phyloP scores from a whole-genome alignment of 441 rosid genomes.

The Sinapis alba region DNA sequence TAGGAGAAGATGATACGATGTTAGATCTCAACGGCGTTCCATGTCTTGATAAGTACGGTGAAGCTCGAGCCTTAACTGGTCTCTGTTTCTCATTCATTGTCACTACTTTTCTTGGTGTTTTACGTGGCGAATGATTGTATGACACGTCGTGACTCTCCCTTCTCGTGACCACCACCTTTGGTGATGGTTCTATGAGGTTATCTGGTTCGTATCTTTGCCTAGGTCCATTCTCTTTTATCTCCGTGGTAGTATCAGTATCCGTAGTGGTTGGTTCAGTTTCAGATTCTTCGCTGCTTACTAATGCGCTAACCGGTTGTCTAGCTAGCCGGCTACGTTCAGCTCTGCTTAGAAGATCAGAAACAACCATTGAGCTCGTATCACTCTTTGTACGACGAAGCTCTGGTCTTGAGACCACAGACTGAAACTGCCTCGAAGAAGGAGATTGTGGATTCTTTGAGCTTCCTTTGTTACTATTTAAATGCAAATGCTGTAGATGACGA shows the following conservation, averaged over 20 bases:
- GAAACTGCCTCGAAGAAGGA: slow-evolving; percentile 27
- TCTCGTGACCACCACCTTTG: neutral
- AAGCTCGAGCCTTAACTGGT: slow-evolving; percentile 13
- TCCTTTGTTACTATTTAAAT: slow-evolving; percentile 30
- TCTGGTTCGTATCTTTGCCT: neutral
- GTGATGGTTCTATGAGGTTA: neutral
- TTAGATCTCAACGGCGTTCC: slow-evolving; percentile 32
- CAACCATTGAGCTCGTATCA: slow-evolving; percentile 48
- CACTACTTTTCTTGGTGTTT: slow-evolving; percentile 18
- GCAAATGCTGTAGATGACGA: slow-evolving; percentile 36
- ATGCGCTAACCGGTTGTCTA: slow-evolving; percentile 5
- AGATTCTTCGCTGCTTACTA: slow-evolving; percentile 25
- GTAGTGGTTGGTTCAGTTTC: slow-evolving; percentile 2
- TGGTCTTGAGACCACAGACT: slow-evolving; percentile 44
- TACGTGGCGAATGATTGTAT: slow-evolving; percentile 18
- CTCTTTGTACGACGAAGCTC: slow-evolving; percentile 42
- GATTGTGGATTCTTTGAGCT: slow-evolving; percentile 42
- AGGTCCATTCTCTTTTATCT: neutral
- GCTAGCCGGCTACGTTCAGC: slow-evolving; percentile 38
- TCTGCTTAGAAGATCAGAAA: slow-evolving; percentile 35
- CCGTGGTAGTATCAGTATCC: slow-evolving; percentile 4
- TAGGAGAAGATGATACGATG: neutral
- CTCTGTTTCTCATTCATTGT: slow-evolving; percentile 6
- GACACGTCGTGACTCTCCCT: neutral
- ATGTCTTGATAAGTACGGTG: slow-evolving; percentile 37